These are phyloP conservation scores for Mycena venus DNA, from an alignment of 768 basidiomycete species.

Conservation along the genomic window DNA sequence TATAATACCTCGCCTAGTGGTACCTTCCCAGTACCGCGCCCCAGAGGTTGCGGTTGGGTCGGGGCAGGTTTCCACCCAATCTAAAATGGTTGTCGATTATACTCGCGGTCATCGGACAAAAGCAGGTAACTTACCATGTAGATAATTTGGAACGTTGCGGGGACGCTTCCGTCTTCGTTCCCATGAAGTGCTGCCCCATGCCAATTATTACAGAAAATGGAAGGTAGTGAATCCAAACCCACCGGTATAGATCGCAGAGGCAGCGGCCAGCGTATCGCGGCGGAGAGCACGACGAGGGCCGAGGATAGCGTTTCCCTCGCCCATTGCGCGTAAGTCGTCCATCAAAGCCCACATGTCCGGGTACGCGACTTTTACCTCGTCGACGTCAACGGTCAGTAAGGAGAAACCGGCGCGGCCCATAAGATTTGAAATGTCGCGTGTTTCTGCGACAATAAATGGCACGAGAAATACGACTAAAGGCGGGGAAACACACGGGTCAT, in stretches of 20 bases:
- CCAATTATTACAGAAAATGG: neutral
- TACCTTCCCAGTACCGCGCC: conserved; percentile 60
- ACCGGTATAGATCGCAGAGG: conserved; percentile 96
- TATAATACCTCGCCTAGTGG: conserved; percentile 28
- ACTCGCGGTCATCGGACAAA: neutral
- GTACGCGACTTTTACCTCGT: conserved; percentile 92
- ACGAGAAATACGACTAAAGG: neutral
- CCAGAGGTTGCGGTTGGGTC: conserved; percentile 72
- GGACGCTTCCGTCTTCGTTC: conserved; percentile 83
- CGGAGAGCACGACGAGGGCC: conserved; percentile 63
- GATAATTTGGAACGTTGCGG: conserved; percentile 97
- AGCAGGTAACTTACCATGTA: conserved; percentile 76
- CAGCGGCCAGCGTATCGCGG: conserved; percentile 91
- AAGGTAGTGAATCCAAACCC: conserved; percentile 25
- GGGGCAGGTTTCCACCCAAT: conserved; percentile 88
- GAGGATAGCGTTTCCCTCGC: conserved; percentile 92
- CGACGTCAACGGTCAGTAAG: conserved; percentile 93
- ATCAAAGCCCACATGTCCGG: conserved; percentile 97
- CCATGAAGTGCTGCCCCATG: conserved; percentile 81
- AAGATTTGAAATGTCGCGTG: conserved; percentile 92
- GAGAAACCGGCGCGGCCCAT: conserved; percentile 94
- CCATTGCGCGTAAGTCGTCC: conserved; percentile 96
- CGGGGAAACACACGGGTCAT: conserved; percentile 84
- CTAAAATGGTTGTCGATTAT: conserved; percentile 47
- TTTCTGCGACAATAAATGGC: conserved; percentile 66